Evolutionary conservation across 129 eudicot species (phyloP).

Genomic region (Pulicaria dysenterica): DNA sequence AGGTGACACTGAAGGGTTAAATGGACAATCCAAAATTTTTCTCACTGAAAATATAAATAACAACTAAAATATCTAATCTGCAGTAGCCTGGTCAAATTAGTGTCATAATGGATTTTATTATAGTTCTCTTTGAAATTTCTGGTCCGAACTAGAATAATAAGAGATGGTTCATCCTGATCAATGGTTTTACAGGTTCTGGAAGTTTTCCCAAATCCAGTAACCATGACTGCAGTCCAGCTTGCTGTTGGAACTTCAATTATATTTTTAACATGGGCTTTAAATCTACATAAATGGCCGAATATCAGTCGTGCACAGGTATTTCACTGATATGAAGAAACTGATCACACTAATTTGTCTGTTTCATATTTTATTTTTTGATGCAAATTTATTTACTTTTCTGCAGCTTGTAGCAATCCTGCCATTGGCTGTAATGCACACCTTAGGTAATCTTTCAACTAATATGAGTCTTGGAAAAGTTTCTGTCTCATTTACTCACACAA

Average conservation of each 20-base stretch:
- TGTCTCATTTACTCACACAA: slow-evolving; percentile 84
- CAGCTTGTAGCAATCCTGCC: slow-evolving; percentile 83
- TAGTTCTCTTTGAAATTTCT: background rate
- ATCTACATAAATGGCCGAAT: slow-evolving; percentile 86
- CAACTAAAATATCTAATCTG: no score
- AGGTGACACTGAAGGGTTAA: no score
- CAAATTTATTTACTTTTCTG: slow-evolving; percentile 10
- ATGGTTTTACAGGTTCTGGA: slow-evolving; percentile 70
- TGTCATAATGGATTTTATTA: no score
- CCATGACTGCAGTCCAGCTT: slow-evolving; percentile 77
- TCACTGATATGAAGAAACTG: slow-evolving; percentile 3
- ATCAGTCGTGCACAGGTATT: slow-evolving; percentile 79
- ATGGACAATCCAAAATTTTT: no score
- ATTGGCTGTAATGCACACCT: slow-evolving; percentile 71
- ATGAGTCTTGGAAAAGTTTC: slow-evolving; percentile 91
- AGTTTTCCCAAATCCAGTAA: slow-evolving; percentile 74
- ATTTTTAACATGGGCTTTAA: slow-evolving; percentile 65
- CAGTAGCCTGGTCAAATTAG: no score
- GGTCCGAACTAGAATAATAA: slow-evolving; percentile 11
- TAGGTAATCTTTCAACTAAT: slow-evolving; percentile 85
- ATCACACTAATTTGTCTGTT: background rate
- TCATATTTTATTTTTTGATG: slow-evolving; percentile 16
- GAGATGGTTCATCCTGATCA: slow-evolving; percentile 17
- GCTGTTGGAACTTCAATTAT: slow-evolving; percentile 73
- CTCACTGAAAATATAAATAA: no score